Conservation (phyloP, 306 rosid species). For the Canavalia ensiformis region DNA sequence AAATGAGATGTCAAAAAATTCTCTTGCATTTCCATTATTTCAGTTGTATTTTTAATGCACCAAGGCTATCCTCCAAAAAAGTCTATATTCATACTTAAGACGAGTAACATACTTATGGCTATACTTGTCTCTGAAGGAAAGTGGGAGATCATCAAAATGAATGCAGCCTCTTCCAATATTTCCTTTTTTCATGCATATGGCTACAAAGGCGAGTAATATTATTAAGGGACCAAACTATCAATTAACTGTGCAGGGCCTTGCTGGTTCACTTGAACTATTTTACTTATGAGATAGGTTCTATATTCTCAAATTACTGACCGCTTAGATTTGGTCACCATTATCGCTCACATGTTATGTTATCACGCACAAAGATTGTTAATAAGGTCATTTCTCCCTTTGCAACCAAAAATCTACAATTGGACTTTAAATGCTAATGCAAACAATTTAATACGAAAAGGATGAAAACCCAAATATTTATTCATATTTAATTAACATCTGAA, state of each 20-base stretch:
- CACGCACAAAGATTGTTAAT: neutral
- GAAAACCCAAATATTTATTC: neutral
- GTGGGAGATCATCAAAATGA: too few species aligned
- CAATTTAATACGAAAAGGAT: neutral
- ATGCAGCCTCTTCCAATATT: too few species aligned
- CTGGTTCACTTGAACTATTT: conserved; percentile 7
- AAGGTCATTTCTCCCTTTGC: neutral
- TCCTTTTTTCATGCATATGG: too few species aligned
- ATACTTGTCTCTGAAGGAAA: too few species aligned
- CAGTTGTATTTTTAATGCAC: neutral
- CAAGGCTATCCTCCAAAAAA: too few species aligned
- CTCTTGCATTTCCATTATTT: conserved; percentile 10
- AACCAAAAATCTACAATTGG: conserved; percentile 9
- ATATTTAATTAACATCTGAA: neutral
- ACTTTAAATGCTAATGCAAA: neutral
- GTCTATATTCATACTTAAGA: too few species aligned
- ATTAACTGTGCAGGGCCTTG: too few species aligned
- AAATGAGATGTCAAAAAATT: conserved; percentile 14
- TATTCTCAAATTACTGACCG: neutral
- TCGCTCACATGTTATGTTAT: conserved; percentile 7
- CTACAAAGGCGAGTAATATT: too few species aligned
- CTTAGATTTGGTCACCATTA: conserved; percentile 6
- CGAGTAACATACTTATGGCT: too few species aligned
- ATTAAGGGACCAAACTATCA: too few species aligned
- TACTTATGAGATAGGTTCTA: conserved; percentile 12